Percentiles rank a stretch among this genome's conserved stretches.
Conservation (phyloP, 2,329 filamentous ascomycete species). For the Didymosphaeria variabile region DNA sequence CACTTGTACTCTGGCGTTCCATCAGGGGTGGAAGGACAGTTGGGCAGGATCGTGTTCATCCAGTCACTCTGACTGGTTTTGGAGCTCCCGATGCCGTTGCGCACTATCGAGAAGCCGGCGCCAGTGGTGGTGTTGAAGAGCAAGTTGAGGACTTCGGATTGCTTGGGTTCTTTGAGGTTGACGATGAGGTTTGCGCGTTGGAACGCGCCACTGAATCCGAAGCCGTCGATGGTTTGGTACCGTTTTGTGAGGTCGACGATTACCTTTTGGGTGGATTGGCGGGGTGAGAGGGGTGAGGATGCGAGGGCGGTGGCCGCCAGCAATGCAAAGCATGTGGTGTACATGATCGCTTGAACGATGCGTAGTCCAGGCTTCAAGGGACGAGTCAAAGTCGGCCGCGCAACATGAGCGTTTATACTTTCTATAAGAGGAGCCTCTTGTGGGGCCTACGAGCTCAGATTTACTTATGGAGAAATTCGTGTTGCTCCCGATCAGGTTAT, state of each 20-base stretch:
- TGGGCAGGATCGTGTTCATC: slow-evolving; percentile 42
- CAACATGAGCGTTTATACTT: not conserved
- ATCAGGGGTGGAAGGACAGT: slow-evolving; percentile 28
- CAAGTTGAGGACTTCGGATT: slow-evolving; percentile 54
- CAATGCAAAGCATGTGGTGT: slow-evolving; percentile 20
- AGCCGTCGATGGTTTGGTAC: slow-evolving; percentile 59
- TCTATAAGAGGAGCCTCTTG: not conserved
- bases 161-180: slow-evolving; percentile 52
- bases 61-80: slow-evolving; percentile 53
- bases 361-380: not conserved
- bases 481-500: not conserved
- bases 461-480: slow-evolving; percentile 13
- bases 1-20: slow-evolving; percentile 36
- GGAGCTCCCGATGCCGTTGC: slow-evolving; percentile 58
- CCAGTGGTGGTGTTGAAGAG: slow-evolving; percentile 58
- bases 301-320: slow-evolving; percentile 23
- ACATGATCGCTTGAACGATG: slow-evolving; percentile 18
- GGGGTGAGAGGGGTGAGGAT: slow-evolving; percentile 27
- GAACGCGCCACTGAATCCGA: slow-evolving; percentile 57
- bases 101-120: slow-evolving; percentile 57
- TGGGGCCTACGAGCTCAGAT: slow-evolving; percentile 14
- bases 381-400: not conserved
- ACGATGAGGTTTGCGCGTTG: slow-evolving; percentile 58
- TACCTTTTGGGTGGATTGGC: slow-evolving; percentile 40
- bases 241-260: slow-evolving; percentile 54